Conservation (phyloP, 73 alveolate genomes). For the Stentor coeruleus region DNA sequence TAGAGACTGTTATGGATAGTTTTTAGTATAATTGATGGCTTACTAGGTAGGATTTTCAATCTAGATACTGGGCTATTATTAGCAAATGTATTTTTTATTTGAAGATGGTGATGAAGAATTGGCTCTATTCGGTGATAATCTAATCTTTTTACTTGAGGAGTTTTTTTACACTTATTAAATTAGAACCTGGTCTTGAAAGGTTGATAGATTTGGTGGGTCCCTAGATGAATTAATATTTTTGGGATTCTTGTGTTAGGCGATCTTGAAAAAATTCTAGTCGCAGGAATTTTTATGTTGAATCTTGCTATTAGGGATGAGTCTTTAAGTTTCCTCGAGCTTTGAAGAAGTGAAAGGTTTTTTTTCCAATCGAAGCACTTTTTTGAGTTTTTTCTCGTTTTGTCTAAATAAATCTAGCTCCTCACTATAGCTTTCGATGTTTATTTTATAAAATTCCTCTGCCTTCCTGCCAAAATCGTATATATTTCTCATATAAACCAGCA, state of each 20-base stretch:
- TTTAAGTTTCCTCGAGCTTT: neutral
- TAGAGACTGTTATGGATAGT: neutral
- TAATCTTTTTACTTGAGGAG: neutral
- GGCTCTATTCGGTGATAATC: neutral
- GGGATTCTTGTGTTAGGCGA: slow-evolving; percentile 23
- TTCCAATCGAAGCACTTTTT: neutral
- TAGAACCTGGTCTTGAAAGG: slow-evolving; percentile 11
- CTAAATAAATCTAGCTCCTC: slow-evolving; percentile 12
- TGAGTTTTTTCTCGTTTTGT: slow-evolving; percentile 24
- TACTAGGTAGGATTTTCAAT: slow-evolving; percentile 1
- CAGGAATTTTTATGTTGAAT: neutral
- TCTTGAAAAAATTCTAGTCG: neutral
- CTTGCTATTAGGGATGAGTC: neutral
- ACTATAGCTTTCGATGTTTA: neutral
- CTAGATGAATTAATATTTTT: neutral
- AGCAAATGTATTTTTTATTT: neutral
- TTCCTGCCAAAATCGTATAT: too few species aligned
- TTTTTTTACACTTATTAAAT: neutral
- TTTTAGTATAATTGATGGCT: neutral
- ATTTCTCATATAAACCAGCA: too few species aligned
- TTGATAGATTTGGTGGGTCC: neutral
- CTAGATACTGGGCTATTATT: neutral
- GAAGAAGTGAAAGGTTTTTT: too few species aligned
- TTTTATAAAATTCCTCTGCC: too few species aligned
- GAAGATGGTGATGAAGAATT: neutral